phyloP scores from a whole-genome alignment of 2,329 filamentous ascomycete genomes.

The Endoconidiophora polonica region DNA sequence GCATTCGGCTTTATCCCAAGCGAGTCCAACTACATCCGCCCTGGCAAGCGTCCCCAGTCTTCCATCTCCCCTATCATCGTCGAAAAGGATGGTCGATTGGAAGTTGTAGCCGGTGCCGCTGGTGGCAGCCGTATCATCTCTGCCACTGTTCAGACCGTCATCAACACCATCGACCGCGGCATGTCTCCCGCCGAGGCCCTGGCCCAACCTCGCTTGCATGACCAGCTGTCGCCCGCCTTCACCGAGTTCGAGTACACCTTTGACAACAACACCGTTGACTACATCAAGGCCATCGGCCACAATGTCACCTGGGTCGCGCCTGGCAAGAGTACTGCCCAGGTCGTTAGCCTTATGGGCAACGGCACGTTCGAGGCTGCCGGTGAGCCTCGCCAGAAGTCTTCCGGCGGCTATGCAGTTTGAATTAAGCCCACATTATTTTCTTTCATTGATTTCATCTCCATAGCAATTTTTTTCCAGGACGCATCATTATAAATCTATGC shows the following conservation, averaged over 20 bases:
- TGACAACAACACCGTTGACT: constrained; percentile 51
- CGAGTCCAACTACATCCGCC: constrained; percentile 58
- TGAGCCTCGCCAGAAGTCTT: constrained; percentile 64
- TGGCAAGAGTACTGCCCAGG: constrained; percentile 56
- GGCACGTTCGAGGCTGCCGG: constrained; percentile 61
- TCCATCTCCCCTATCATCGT: constrained; percentile 66
- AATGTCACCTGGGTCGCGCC: constrained; percentile 57
- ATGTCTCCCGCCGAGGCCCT: constrained; percentile 48
- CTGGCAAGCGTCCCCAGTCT: constrained; percentile 62
- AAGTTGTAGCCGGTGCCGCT: constrained; percentile 58
- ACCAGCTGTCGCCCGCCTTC: constrained; percentile 59
- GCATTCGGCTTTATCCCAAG: constrained; percentile 73
- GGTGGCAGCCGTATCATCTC: constrained; percentile 79
- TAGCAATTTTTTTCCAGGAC: neutral
- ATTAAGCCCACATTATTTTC: neutral
- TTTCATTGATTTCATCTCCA: neutral
- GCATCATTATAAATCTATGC: neutral
- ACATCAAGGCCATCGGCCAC: constrained; percentile 49
- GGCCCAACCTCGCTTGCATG: constrained; percentile 55
- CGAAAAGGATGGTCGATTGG: constrained; percentile 52
- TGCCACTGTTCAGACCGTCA: constrained; percentile 59
- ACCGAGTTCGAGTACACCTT: constrained; percentile 56
- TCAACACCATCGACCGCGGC: constrained; percentile 53
- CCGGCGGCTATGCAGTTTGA: constrained; percentile 44
- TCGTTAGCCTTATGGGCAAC: constrained; percentile 45